Conservation (phyloP, 2,329 filamentous ascomycete species). For the Parafenestella ontariensis region DNA sequence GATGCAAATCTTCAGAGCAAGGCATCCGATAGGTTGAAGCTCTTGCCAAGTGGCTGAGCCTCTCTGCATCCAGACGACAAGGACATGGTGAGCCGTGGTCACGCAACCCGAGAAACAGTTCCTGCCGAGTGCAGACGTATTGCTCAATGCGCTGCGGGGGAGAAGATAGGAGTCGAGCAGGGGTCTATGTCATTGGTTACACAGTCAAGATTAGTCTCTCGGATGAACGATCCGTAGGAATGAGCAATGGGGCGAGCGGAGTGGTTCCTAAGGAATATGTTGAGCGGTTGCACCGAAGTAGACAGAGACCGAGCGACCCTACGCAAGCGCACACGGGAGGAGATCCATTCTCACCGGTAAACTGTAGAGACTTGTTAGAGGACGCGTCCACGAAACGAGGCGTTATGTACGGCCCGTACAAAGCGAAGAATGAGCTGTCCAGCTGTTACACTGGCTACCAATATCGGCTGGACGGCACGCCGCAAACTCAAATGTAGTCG, state of each 20-base stretch:
- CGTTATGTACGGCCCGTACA: conserved; percentile 3
- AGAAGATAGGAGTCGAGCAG: neutral
- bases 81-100: neutral
- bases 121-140: neutral
- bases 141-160: neutral
- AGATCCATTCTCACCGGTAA: neutral
- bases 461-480: conserved; percentile 18
- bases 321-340: neutral
- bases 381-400: neutral
- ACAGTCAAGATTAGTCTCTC: conserved; percentile 7
- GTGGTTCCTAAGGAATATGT: conserved; percentile 4
- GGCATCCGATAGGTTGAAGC: conserved; percentile 12
- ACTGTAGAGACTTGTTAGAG: neutral
- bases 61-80: neutral
- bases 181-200: conserved; percentile 1
- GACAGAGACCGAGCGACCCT: neutral
- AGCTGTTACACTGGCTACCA: conserved; percentile 3
- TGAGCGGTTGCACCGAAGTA: neutral
- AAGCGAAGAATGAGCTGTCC: conserved; percentile 5
- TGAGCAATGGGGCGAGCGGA: conserved; percentile 1
- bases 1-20: conserved; percentile 5
- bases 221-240: neutral
- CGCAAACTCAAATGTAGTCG: conserved; percentile 4
- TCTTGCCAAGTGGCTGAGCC: neutral
- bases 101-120: neutral